A percentile compares a stretch with the other conserved stretches of the same genome.
These are phyloP conservation scores for Pseudogymnoascus verrucosus DNA, from an alignment of 2,329 filamentous ascomycete species.

Conservation along the genomic window DNA sequence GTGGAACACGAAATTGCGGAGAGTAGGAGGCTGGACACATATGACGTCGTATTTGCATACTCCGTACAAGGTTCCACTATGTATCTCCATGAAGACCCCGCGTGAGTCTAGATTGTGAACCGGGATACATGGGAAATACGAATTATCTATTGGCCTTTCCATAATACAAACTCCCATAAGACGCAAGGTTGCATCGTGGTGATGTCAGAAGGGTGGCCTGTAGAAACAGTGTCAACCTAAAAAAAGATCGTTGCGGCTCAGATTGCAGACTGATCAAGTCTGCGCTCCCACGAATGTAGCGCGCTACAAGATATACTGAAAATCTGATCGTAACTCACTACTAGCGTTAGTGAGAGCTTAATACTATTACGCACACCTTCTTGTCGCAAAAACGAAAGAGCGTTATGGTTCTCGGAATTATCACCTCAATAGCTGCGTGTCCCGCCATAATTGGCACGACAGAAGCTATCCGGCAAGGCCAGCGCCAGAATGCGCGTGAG, in stretches of 20 bases:
- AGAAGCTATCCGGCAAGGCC: conserved; percentile 37
- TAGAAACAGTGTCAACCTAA: neutral
- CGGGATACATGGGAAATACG: neutral
- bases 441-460: conserved; percentile 40
- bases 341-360: neutral
- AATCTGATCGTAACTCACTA: neutral
- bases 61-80: neutral
- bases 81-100: neutral
- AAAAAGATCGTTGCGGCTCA: neutral
- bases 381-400: neutral
- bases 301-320: neutral
- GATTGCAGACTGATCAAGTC: neutral
- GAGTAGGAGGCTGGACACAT: neutral
- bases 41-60: neutral
- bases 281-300: neutral
- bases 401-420: conserved; percentile 23
- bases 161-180: neutral
- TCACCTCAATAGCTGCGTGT: conserved; percentile 26
- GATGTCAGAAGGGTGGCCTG: neutral
- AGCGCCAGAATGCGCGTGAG: conserved; percentile 35
- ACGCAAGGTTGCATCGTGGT: neutral
- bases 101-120: neutral
- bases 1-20: neutral
- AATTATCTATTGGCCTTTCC: neutral
- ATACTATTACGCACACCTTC: neutral